These are phyloP conservation scores for Skeletonema potamos DNA, from an alignment of 108 stramenopile genomes.

Conservation along the genomic window DNA sequence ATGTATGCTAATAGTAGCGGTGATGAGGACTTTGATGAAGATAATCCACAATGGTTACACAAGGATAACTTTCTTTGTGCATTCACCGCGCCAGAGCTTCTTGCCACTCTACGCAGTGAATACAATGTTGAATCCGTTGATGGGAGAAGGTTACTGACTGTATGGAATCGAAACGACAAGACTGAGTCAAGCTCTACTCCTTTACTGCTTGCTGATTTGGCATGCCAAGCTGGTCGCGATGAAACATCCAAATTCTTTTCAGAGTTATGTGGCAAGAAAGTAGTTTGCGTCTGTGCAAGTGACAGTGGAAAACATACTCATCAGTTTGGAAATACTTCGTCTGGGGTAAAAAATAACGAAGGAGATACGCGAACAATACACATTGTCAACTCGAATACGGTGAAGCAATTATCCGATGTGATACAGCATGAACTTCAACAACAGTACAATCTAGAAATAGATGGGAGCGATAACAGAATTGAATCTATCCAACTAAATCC, in stretches of 20 bases:
- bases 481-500: conserved; percentile 18
- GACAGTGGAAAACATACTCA: conserved; percentile 22
- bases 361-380: conserved; percentile 64
- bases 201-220: conserved; percentile 44
- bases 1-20: conserved; percentile 13
- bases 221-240: conserved; percentile 27
- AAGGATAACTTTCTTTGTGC: conserved; percentile 74
- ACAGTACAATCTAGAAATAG: not conserved
- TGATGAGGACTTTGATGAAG: conserved; percentile 9
- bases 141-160: conserved; percentile 23
- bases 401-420: conserved; percentile 39
- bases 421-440: conserved; percentile 1
- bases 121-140: conserved; percentile 23
- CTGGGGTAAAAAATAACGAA: conserved; percentile 51
- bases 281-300: conserved; percentile 44
- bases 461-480: not conserved
- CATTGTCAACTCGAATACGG: conserved; percentile 55
- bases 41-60: conserved; percentile 54
- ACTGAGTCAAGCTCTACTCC: conserved; percentile 9
- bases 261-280: conserved; percentile 34
- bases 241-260: conserved; percentile 52
- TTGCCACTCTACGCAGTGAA: conserved; percentile 35
- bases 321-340: conserved; percentile 72
- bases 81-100: conserved; percentile 55
- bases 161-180: conserved; percentile 27